Evolutionary conservation across 108 stramenopile genomes (phyloP), one percentile per base, ranked within the genome.

Genomic region (Thalassiosira profunda): DNA sequence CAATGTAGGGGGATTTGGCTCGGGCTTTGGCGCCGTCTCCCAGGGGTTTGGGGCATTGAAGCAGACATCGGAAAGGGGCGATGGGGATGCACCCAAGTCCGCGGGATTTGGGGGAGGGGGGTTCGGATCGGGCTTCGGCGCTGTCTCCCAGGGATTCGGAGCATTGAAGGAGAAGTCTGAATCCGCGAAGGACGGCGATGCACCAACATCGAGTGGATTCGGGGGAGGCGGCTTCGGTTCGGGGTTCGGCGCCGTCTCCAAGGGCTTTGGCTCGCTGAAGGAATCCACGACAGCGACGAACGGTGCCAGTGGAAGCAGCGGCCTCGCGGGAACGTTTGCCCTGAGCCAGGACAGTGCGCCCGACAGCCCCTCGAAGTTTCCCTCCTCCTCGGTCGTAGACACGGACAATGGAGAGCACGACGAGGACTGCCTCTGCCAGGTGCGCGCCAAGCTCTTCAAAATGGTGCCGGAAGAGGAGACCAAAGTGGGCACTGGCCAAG

Each of bases 371-470:
- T 25, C 58, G 26, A 23, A 29, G 11, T 74, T 65, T 33, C 63
- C 63, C 15, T 38, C 38, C 10, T 8, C 53, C 21, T 11, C 62
- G 20, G 28, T 53, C 1, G 65, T 60, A 1, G 63, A 52, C 15
- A 33, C 40, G 5, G 38, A 70, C 1, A 91, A 86, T 48, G 90
- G 90, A 28, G 90, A 91, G 71, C 79, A 88, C 64, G 74, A 83
- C 52, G 85, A 88, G 55, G 58, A 85, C 37, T 63, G 58, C 36
- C 15, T 88, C 1, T 85, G 79, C 46, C 67, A 84, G 52, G 63
- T 73, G n/a, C 72, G 85, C 43, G 84, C 84, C 37, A 91, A 88
- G 44, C 68, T 84, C 21, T 86, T 79, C 58, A 76, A 83, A 54
- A 67, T 81, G 76, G 55, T 58, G 31, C 65, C 58, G 24, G 76